Evolutionary conservation across 192 early-diverging fungal genomes (phyloP).

Genomic region (Coemansia sp.): DNA sequence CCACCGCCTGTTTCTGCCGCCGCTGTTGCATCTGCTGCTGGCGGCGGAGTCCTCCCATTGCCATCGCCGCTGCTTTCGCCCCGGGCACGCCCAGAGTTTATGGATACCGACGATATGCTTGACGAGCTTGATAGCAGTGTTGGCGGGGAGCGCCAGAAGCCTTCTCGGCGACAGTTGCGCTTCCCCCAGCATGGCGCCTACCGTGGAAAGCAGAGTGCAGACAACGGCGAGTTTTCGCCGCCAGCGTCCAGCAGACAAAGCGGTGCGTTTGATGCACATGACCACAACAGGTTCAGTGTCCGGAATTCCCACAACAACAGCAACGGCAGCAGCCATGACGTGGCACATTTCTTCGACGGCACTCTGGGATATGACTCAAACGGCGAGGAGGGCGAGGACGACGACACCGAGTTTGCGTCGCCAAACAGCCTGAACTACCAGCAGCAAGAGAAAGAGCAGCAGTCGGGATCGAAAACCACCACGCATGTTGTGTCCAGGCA

Average conservation of each 20-base stretch:
- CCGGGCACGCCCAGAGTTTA: slow-evolving; percentile 24
- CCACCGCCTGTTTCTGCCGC: slow-evolving; percentile 11
- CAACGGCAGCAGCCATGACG: not conserved
- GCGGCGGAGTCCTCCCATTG: slow-evolving; percentile 17
- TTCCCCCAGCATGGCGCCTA: not conserved
- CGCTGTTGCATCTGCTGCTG: slow-evolving; percentile 35
- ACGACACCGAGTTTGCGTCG: not conserved
- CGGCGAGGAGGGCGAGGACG: not conserved
- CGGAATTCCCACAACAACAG: not conserved
- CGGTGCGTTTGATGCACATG: not conserved
- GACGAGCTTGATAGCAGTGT: not conserved
- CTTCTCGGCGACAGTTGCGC: slow-evolving; percentile 15
- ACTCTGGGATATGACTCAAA: not conserved
- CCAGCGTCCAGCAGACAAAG: slow-evolving; percentile 11
- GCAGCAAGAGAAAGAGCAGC: not conserved
- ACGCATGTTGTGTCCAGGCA: slow-evolving; percentile 12
- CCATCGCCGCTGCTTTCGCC: slow-evolving; percentile 51
- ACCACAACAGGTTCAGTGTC: not conserved
- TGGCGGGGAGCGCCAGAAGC: not conserved
- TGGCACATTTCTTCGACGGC: not conserved
- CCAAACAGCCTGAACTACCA: not conserved
- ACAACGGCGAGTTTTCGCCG: slow-evolving; percentile 15
- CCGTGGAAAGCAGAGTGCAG: not conserved
- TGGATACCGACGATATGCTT: slow-evolving; percentile 33
- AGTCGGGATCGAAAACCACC: slow-evolving; percentile 6